Base-by-base conservation (phyloP, 1,284 basidiomycete species). In the Rugosomyces carneus region DNA sequence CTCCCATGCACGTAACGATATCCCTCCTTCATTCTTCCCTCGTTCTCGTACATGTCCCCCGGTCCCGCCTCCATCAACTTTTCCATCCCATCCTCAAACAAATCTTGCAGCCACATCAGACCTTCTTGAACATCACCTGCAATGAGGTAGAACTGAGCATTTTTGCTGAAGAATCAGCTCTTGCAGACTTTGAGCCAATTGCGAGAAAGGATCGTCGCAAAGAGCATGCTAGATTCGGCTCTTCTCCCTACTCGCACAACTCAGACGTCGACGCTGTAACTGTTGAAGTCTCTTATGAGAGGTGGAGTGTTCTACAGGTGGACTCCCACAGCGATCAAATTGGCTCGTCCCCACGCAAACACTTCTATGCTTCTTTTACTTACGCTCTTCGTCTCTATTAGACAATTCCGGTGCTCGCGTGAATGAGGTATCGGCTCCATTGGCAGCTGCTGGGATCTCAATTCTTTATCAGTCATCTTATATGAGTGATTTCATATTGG, bases 381-480 rank as follows among this genome's bases (percentile, higher is more conserved):
- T 49, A 41, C 9, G 24, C 34, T 45, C 38, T 36, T 52, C 23
- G 53, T 41, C 20, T 16, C 37, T 23, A 45, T 13, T 52, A 85
- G 84, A 83, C 57, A 78, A 75, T 51, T 80, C 83, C 3, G 82
- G 84, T 19, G 78, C 81, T n/a, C 72, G 84, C 37, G 80, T 90
- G 0, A 79, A 84, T 48, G 83, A 89, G 60, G 71, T 92, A 23
- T 89, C 88, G 21, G 82, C 83, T 5, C 84, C 84, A 19, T 70
- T 92, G 9, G 86, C 88, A 3, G 77, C 76, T 19, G 87, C 84
- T 27, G 87, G 86, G 7, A 89, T 92, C 36, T 85, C 85, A 21
- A 91, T 91, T 46, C 68, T 91, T 4, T 92, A 90, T 60, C 89
- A 89, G 61, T 89, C 87, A 3, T 87, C 84, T 8, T 89, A 91